phyloP scores from a whole-genome alignment of 371 early-diverging fungal genomes.

The Lichtheimia ramosa region DNA sequence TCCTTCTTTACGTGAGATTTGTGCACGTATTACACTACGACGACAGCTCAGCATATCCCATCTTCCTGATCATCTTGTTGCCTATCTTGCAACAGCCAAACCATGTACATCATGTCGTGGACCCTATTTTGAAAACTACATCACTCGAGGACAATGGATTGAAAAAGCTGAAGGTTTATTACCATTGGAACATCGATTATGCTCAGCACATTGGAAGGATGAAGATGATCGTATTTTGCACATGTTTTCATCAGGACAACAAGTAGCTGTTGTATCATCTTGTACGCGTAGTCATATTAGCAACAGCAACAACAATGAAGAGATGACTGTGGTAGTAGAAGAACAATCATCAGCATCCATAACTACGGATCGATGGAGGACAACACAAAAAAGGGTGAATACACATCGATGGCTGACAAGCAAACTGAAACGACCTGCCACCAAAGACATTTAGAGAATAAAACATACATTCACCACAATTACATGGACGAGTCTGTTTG shows the following conservation, averaged over 20 bases:
- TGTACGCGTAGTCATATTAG: not conserved
- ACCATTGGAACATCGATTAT: conserved; percentile 74
- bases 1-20: conserved; percentile 70
- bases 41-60: not conserved
- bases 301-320: not conserved
- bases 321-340: not conserved
- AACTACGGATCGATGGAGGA: not conserved
- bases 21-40: conserved; percentile 64
- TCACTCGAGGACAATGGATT: conserved; percentile 62
- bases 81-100: conserved; percentile 65
- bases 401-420: conserved; percentile 7
- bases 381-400: conserved; percentile 2
- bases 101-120: conserved; percentile 88
- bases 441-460: not conserved
- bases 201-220: conserved; percentile 77
- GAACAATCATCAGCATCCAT: not conserved
- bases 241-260: conserved; percentile 20
- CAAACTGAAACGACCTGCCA: conserved; percentile 6
- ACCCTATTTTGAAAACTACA: conserved; percentile 75
- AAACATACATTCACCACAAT: not conserved
- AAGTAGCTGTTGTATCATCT: not conserved
- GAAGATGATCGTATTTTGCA: conserved; percentile 60
- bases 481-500: no score
- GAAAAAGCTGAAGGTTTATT: conserved; percentile 51
- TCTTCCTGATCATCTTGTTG: conserved; percentile 51